These are phyloP conservation scores for Sporisorium exsertum DNA, from an alignment of 1,284 basidiomycete genomes.

Conservation along the genomic window DNA sequence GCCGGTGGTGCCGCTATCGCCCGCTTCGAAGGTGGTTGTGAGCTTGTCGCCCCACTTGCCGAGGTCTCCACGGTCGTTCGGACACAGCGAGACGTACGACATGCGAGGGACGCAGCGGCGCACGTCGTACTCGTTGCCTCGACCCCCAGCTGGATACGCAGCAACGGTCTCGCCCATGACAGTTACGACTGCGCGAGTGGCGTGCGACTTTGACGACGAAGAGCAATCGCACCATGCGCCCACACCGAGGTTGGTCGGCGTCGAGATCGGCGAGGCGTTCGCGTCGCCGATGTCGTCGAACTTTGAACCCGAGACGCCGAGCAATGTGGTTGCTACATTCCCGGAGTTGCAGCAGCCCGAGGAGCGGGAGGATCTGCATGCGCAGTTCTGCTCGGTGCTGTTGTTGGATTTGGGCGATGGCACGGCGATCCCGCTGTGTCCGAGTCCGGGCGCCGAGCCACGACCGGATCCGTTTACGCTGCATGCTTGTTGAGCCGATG, in stretches of 20 bases:
- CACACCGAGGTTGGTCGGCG: conserved; percentile 7
- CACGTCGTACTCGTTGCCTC: conserved; percentile 22
- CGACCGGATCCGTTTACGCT: conserved; percentile 19
- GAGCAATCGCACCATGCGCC: background rate
- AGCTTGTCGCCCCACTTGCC: no score
- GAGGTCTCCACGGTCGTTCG: conserved; percentile 4
- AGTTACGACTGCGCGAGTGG: background rate
- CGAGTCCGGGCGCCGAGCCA: conserved; percentile 9
- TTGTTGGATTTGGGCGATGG: conserved; percentile 39
- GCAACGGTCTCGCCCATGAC: background rate
- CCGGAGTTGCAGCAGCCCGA: conserved; percentile 1
- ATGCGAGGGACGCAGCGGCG: conserved; percentile 4
- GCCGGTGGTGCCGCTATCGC: no score
- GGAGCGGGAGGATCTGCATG: conserved; percentile 15
- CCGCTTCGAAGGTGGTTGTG: no score
- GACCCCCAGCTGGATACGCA: conserved; percentile 11
- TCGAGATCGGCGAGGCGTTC: conserved; percentile 6
- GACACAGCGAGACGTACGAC: conserved; percentile 22
- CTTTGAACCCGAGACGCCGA: conserved; percentile 34
- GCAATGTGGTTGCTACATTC: conserved; percentile 8
- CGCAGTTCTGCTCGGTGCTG: conserved; percentile 35
- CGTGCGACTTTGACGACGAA: conserved; percentile 1
- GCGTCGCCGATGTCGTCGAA: conserved; percentile 13
- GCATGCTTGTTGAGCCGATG: conserved; percentile 4
- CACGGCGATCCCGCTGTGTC: conserved; percentile 23